phyloP scores from a whole-genome alignment of 805 yeast species.

The Kodamaea leandrae region DNA sequence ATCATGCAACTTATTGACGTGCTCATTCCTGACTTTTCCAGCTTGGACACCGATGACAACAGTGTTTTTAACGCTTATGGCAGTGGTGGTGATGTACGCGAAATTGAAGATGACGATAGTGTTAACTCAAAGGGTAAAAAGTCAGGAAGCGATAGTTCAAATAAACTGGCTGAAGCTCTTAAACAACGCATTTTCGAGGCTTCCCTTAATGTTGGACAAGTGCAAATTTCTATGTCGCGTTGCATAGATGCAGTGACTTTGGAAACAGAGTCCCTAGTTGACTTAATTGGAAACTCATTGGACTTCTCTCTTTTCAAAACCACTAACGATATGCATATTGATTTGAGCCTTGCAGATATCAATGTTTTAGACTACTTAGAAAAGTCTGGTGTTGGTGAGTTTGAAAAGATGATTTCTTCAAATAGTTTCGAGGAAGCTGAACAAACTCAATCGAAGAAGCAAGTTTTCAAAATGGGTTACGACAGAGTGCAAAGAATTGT shows the following conservation, averaged over 20 bases:
- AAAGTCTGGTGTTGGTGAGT: constrained; percentile 56
- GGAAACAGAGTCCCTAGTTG: constrained; percentile 66
- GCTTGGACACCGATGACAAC: constrained; percentile 30
- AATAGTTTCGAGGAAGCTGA: constrained; percentile 32
- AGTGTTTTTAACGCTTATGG: constrained; percentile 38
- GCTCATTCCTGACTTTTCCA: constrained; percentile 56
- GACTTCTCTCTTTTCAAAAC: constrained; percentile 60
- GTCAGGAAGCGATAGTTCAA: neutral
- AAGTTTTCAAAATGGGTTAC: constrained; percentile 59
- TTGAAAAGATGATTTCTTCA: constrained; percentile 69
- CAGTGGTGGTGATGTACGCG: neutral
- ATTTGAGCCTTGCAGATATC: constrained; percentile 61
- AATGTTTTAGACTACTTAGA: constrained; percentile 75
- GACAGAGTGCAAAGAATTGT: constrained; percentile 59
- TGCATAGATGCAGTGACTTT: constrained; percentile 63
- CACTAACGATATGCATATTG: constrained; percentile 59
- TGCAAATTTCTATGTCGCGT: constrained; percentile 60
- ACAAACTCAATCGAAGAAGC: constrained; percentile 25
- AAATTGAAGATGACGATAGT: constrained; percentile 6
- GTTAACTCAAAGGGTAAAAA: too few relatives aligned
- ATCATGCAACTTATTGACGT: constrained; percentile 74
- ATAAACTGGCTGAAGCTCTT: constrained; percentile 16
- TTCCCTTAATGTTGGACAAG: constrained; percentile 62
- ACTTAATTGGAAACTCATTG: constrained; percentile 66
- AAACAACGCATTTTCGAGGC: constrained; percentile 71